Base-by-base conservation (phyloP, 2,329 filamentous ascomycete genomes). In the Nemania sp. region DNA sequence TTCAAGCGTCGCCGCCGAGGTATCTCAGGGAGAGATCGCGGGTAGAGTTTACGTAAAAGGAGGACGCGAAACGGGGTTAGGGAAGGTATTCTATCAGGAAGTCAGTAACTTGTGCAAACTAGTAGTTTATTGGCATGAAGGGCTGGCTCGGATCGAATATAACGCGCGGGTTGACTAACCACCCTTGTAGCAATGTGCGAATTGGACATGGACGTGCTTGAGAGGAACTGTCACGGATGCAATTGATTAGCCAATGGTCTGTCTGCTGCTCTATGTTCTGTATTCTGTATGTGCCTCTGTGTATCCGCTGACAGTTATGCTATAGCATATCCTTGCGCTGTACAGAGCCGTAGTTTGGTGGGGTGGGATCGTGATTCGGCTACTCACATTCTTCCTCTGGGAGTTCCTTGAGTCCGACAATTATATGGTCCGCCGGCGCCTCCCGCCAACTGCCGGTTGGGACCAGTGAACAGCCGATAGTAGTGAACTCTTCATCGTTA, bases 321-420 rank as follows among this genome's bases (percentile, higher is more conserved):
- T n/a, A n/a, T n/a, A n/a, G n/a, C n/a, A n/a, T n/a, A n/a, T n/a
- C n/a, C n/a, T n/a, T n/a, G n/a, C n/a, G n/a, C n/a, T n/a, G n/a
- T n/a, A n/a, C n/a, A n/a, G n/a, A n/a, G n/a, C n/a, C n/a, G n/a
- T n/a, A n/a, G n/a, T n/a, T n/a, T n/a, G n/a, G n/a, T n/a, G n/a
- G n/a, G 20, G 6, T 20, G 43, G 18, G 8, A 6, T 20, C 18
- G 20, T 5, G 6, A 20, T n/a, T 54, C 43, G 18, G 20, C 69
- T 64, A 78, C 80, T 77, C 81, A 87, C 85, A 89, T 68, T 88
- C 86, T 76, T 93, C 90, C 74, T 91, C 90, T 26, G 89, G 89
- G 11, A 94, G 85, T 82, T 94, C 92, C 86, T 94, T 94, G 67
- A 94, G 85, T 47, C 92, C 92, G 66, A 94, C 81, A 68, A 94